These are phyloP conservation scores for Solanum chilense DNA, from an alignment of 257 asterid species.

Conservation along the genomic window DNA sequence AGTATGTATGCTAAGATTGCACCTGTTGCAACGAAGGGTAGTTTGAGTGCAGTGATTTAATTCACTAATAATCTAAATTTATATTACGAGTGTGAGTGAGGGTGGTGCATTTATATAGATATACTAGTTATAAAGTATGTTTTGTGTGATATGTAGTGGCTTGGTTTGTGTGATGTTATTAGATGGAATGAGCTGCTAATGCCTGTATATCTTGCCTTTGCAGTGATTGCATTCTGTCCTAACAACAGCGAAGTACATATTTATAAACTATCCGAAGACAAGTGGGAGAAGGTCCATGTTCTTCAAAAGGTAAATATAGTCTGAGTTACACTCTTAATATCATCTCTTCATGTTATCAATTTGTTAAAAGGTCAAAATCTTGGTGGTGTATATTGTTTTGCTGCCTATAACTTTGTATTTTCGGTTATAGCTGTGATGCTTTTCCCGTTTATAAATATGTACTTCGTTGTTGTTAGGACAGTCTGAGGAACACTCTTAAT, in stretches of 20 bases:
- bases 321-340: neutral
- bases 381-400: neutral
- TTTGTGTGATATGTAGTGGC: neutral
- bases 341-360: neutral
- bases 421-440: neutral
- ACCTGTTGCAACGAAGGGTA: neutral
- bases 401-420: neutral
- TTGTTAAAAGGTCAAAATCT: neutral
- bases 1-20: neutral
- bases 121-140: neutral
- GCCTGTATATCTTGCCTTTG: slow-evolving; percentile 2
- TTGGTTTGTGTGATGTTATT: neutral
- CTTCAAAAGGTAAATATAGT: slow-evolving; percentile 65
- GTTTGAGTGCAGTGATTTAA: neutral
- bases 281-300: slow-evolving; percentile 96
- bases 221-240: slow-evolving; percentile 90
- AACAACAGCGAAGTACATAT: slow-evolving; percentile 88
- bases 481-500: neutral
- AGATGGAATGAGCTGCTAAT: slow-evolving; percentile 4
- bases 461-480: neutral
- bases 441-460: neutral
- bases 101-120: neutral
- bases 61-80: neutral
- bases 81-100: neutral
- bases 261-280: slow-evolving; percentile 53